A percentile compares a stretch with the other conserved stretches of the same genome.
Evolutionary conservation across 306 rosid genomes (phyloP).

Genomic region (Citrullus mucosospermus): DNA sequence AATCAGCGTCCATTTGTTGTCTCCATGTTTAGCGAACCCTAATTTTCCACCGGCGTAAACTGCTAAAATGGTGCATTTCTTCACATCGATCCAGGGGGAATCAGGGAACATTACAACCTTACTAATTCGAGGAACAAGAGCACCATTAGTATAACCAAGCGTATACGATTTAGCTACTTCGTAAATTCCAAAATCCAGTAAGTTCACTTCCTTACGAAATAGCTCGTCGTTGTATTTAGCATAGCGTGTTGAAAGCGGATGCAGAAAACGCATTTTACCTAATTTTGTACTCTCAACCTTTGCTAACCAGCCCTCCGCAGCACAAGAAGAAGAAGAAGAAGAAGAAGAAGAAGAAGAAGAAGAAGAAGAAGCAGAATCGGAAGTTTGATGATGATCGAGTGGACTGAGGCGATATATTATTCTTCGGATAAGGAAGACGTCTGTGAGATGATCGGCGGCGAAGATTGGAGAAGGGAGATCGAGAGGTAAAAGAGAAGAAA

Average conservation of each 20-base stretch:
- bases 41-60: conserved; percentile 28
- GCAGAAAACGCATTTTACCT: conserved; percentile 6
- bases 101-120: conserved; percentile 39
- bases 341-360: neutral
- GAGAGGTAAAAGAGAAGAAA: conserved; percentile 9
- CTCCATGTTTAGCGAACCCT: conserved; percentile 30
- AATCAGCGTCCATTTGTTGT: conserved; percentile 23
- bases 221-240: neutral
- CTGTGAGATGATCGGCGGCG: neutral
- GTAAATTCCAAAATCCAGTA: conserved; percentile 4
- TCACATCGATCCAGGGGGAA: conserved; percentile 20
- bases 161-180: conserved; percentile 11
- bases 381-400: neutral
- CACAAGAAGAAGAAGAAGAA: neutral
- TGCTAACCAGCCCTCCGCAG: conserved; percentile 7
- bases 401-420: conserved; percentile 6
- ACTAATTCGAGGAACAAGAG: conserved; percentile 1
- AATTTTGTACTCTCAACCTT: conserved; percentile 10
- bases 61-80: conserved; percentile 17
- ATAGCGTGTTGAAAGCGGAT: conserved; percentile 6
- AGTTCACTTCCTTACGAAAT: conserved; percentile 1
- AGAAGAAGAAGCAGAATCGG: neutral
- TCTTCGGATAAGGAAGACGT: conserved; percentile 2
- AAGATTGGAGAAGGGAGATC: neutral
- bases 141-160: neutral